phyloP scores from a whole-genome alignment of 257 asterid genomes.

The Solanum pimpinellifolium region DNA sequence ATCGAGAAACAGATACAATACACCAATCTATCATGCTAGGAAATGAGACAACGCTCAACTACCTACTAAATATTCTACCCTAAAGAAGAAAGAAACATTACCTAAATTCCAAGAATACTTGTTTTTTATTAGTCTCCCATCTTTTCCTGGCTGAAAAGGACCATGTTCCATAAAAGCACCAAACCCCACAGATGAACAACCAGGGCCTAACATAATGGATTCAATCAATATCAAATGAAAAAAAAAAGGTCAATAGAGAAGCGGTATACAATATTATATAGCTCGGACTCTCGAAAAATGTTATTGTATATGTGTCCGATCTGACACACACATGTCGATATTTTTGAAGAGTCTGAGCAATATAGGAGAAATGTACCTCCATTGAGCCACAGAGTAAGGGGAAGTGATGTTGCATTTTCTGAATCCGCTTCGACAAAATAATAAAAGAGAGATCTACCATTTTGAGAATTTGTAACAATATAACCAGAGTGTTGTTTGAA shows the following conservation, averaged over 20 bases:
- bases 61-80: not conserved
- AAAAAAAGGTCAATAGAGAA: not conserved
- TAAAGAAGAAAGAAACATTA: not conserved
- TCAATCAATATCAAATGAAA: not conserved
- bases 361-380: not conserved
- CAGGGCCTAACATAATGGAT: slow-evolving; percentile 6
- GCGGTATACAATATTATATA: not conserved
- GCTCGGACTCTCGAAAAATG: not conserved
- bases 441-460: slow-evolving; percentile 10
- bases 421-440: slow-evolving; percentile 16
- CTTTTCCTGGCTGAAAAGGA: slow-evolving; percentile 13
- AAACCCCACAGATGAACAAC: slow-evolving; percentile 21
- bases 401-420: slow-evolving; percentile 1
- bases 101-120: slow-evolving; percentile 21
- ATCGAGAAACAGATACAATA: not conserved
- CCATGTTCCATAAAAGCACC: slow-evolving; percentile 22
- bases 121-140: slow-evolving; percentile 5
- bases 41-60: not conserved
- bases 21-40: not conserved
- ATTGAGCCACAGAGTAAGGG: slow-evolving; percentile 18
- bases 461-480: slow-evolving; percentile 7
- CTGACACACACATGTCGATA: not conserved
- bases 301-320: not conserved
- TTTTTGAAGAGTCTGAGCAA: not conserved
- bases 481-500: slow-evolving; percentile 15